These are phyloP conservation scores for Primulina huaijiensis DNA, from an alignment of 257 asterid genomes.

Conservation along the genomic window DNA sequence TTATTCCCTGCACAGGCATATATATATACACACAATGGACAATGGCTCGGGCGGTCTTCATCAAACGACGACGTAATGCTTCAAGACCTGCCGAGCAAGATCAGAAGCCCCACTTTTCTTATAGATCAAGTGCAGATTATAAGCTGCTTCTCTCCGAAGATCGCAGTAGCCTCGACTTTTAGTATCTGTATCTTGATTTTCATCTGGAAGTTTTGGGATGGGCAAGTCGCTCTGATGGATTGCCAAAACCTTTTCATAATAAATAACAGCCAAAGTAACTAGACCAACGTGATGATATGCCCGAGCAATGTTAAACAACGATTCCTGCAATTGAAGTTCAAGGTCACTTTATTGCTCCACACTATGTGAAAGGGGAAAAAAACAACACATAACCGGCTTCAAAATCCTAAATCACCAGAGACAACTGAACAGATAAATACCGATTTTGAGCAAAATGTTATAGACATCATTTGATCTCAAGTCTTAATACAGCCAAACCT, in stretches of 20 bases:
- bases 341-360: background rate
- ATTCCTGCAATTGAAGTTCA: conserved; percentile 43
- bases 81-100: conserved; percentile 77
- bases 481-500: conserved; percentile 40
- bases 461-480: background rate
- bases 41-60: background rate
- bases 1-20: background rate
- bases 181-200: conserved; percentile 29
- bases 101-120: conserved; percentile 75
- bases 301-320: conserved; percentile 67
- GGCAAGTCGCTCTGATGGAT: conserved; percentile 52
- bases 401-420: no score
- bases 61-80: conserved; percentile 54
- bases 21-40: background rate
- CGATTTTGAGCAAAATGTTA: no score
- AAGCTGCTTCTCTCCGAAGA: conserved; percentile 80
- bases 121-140: conserved; percentile 74
- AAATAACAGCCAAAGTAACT: conserved; percentile 56
- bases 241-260: conserved; percentile 64
- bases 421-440: no score
- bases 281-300: conserved; percentile 85
- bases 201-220: conserved; percentile 32
- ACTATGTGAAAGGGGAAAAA: no score
- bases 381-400: no score
- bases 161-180: conserved; percentile 61